Evolutionary conservation across 768 basidiomycete species (phyloP).

Genomic region (Phaeotremella fagi): DNA sequence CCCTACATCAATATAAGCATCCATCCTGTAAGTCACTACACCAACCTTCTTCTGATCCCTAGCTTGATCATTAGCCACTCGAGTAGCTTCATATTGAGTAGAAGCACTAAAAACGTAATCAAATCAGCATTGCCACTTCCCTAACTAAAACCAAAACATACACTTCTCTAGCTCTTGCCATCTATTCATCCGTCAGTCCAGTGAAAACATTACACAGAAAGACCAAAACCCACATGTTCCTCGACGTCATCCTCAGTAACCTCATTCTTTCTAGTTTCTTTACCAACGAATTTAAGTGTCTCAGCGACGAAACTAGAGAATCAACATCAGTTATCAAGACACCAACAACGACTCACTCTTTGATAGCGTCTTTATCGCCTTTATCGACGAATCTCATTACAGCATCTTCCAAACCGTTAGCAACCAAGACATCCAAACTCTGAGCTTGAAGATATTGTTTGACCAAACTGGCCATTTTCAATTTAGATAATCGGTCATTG

Average conservation of each 20-base stretch:
- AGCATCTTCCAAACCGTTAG: conserved; percentile 86
- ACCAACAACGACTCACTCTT: conserved; percentile 57
- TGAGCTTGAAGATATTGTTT: conserved; percentile 87
- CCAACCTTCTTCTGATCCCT: conserved; percentile 49
- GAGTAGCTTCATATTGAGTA: conserved; percentile 19
- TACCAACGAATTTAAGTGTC: conserved; percentile 43
- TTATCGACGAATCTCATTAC: conserved; percentile 96
- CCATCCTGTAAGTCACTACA: neutral
- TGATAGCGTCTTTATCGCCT: conserved; percentile 90
- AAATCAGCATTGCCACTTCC: conserved; percentile 5
- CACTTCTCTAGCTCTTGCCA: conserved; percentile 44
- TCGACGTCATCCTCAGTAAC: conserved; percentile 48
- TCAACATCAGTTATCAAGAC: neutral
- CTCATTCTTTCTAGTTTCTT: conserved; percentile 34
- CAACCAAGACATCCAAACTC: conserved; percentile 83
- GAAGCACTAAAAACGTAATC: conserved; percentile 13
- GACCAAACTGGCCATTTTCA: conserved; percentile 84
- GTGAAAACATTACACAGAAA: neutral
- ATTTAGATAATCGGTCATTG: conserved; percentile 55
- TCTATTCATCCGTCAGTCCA: conserved; percentile 21
- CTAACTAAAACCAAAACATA: too few species aligned
- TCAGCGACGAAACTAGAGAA: conserved; percentile 48
- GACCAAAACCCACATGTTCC: conserved; percentile 36
- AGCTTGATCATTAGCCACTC: conserved; percentile 42
- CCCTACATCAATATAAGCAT: conserved; percentile 18